Base-by-base conservation (phyloP, 495 filamentous ascomycete genomes). In the Melanomma pulvis-pyrius region DNA sequence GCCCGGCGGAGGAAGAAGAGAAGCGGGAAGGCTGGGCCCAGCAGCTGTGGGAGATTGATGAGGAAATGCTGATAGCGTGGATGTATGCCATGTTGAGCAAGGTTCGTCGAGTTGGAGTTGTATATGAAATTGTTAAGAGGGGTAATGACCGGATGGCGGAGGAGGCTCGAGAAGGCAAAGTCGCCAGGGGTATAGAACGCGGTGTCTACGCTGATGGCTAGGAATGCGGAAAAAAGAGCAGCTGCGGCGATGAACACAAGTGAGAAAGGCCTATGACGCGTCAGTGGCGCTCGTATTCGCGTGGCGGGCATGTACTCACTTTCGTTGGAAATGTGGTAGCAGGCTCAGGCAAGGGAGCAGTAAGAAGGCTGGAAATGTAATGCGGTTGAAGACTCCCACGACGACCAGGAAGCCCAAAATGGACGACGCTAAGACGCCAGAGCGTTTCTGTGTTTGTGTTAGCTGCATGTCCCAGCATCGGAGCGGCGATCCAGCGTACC, bases 301-400 rank as follows among this genome's bases (percentile, higher is more conserved):
- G 26, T 9, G 34, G 32, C 5, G 15, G 1, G 41, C 13, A 24
- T 17, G 21, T 13, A 79, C 86, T 71, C 76, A 94, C 92, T 87
- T 92, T 75, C 86, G 86, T 76, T 83, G 74, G 74, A 96, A 93
- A 82, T 96, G 89, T 32, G 92, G 92, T 69, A 97, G 75, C 54
- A 97, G 82, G 71, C 88, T 86, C 69, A 96, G 79, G 12, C 86
- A 87, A 21, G 96, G 92, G 61, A 96, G 79, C 26, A 96, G 67
- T 54, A 97, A 75, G 65, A 93, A 98, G 15, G 93, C 93, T 57
- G 93, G 94, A 73, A 97, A 98, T 4, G 94, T 98, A 74, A 98
- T 96, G 41, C 94, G 86, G 75, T 97, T 98, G 79, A 98, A 98
- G 61, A 91, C 80, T 41, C 94, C 93, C 50, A 92, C 89, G 36